Evolutionary conservation across 768 basidiomycete species (phyloP), one percentile per base, ranked within the genome.

Genomic region (Dictyophora rubrovolvata): DNA sequence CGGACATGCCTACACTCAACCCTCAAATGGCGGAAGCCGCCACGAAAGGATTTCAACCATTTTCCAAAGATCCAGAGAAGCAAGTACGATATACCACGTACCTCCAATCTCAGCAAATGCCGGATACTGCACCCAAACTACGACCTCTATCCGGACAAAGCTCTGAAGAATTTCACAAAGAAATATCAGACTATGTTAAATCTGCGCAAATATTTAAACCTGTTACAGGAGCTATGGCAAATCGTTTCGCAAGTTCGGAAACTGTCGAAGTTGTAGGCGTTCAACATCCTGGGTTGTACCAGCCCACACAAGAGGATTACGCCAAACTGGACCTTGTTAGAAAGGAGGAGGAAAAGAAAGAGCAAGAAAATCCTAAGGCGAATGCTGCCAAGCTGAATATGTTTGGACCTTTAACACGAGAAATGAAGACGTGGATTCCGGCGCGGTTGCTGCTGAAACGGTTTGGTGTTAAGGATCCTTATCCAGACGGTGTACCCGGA

Each of bases 161-260:
- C 12, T 72, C 75, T 6, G 83, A 87, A 28, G 82, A 82, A 20
- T 90, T 89, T 69, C 82, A 86, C 65, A 85, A 84, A 63, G 96
- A 99, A 69, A 73, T 95, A 33, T 76, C 75, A 47, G 92, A 95
- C 64, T 97, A 92, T 63, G 82, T 89, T 1, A 90, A 93, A 68
- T 79, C 92, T 0, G 95, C 95, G 0, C 72, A 79, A 22, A 81
- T 98, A 28, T 98, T 97, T 75, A 92, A 92, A 65, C 96, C 96
- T 0, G 82, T 94, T 63, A 81, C 84, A 0, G 90, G 87, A 2
- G 90, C 91, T 16, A 97, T 98, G 90, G 92, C 93, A 0, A 87
- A 84, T 20, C 80, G 95, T n/a, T 98, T 98, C 70, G 92, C 88
- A 5, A 87, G 82, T 59, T 89, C 90, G 0, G 79, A 80, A 0